phyloP scores from a whole-genome alignment of 2,329 filamentous ascomycete genomes.

The Pseudogymnoascus sp. region DNA sequence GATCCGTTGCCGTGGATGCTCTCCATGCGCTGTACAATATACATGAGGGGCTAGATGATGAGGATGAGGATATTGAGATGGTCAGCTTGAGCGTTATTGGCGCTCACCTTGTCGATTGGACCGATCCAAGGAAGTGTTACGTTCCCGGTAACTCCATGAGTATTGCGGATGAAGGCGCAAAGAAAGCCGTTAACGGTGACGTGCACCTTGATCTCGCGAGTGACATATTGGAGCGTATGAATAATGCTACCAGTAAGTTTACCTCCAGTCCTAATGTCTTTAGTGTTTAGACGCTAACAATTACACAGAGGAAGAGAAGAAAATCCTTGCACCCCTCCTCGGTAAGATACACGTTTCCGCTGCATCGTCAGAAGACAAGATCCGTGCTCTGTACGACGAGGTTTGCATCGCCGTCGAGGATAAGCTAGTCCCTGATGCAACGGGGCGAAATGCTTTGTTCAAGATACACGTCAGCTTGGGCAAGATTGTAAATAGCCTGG shows the following conservation, averaged over 20 bases:
- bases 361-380: slow-evolving; percentile 50
- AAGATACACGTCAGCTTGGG: slow-evolving; percentile 61
- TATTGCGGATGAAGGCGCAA: slow-evolving; percentile 46
- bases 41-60: slow-evolving; percentile 64
- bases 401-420: slow-evolving; percentile 57
- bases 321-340: slow-evolving; percentile 67
- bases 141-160: slow-evolving; percentile 37
- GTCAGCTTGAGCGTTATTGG: slow-evolving; percentile 71
- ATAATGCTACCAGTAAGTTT: slow-evolving; percentile 57
- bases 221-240: slow-evolving; percentile 68
- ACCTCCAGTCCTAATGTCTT: neutral
- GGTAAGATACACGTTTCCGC: slow-evolving; percentile 75
- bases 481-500: slow-evolving; percentile 52
- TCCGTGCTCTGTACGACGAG: slow-evolving; percentile 50
- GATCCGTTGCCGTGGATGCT: slow-evolving; percentile 62
- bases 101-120: slow-evolving; percentile 86
- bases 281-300: slow-evolving; percentile 26
- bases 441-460: slow-evolving; percentile 56
- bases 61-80: slow-evolving; percentile 69
- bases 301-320: slow-evolving; percentile 71
- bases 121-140: slow-evolving; percentile 76
- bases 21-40: slow-evolving; percentile 68
- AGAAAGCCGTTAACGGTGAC: slow-evolving; percentile 62
- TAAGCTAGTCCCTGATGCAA: slow-evolving; percentile 51
- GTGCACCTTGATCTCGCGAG: slow-evolving; percentile 73